A percentile compares a stretch with the other conserved stretches of the same genome.
Evolutionary conservation across 371 early-diverging fungal species (phyloP).

Genomic region (Mortierella sp.): DNA sequence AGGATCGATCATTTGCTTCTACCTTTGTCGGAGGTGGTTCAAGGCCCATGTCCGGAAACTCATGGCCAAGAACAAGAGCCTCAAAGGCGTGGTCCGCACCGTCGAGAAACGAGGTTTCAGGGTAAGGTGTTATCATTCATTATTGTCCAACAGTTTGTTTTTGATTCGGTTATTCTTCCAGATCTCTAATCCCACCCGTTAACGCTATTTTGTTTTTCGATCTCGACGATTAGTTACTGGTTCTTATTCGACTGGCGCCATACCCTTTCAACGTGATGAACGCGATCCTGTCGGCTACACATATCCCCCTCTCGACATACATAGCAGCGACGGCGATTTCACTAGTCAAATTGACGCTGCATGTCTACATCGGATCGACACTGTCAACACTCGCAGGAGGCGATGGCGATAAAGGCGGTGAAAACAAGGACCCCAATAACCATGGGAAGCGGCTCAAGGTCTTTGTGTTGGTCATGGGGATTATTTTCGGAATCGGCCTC

Average conservation of each 20-base stretch:
- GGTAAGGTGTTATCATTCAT: slow-evolving; percentile 56
- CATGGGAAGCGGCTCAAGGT: slow-evolving; percentile 52
- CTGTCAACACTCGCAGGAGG: slow-evolving; percentile 70
- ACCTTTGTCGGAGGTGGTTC: slow-evolving; percentile 66
- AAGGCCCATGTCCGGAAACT: slow-evolving; percentile 64
- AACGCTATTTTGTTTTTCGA: background rate
- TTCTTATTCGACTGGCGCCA: slow-evolving; percentile 80
- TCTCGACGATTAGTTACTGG: slow-evolving; percentile 61
- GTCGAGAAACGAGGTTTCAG: slow-evolving; percentile 79
- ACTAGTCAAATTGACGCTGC: slow-evolving; percentile 72
- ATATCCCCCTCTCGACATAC: slow-evolving; percentile 69
- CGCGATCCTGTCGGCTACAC: slow-evolving; percentile 74
- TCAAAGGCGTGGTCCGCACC: slow-evolving; percentile 71
- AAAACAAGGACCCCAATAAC: background rate
- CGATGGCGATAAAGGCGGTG: slow-evolving; percentile 51
- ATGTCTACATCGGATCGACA: slow-evolving; percentile 83
- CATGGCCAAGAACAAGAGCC: slow-evolving; percentile 66
- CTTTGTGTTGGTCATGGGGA: slow-evolving; percentile 59
- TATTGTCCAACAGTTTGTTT: background rate
- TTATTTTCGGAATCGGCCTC: slow-evolving; percentile 66
- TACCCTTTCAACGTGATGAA: slow-evolving; percentile 85
- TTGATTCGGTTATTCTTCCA: background rate
- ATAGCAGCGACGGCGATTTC: slow-evolving; percentile 74
- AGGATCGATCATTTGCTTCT: slow-evolving; percentile 75
- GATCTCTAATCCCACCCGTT: slow-evolving; percentile 1